Conservation (phyloP, 1,284 basidiomycete genomes). For the Malassezia dermatis region DNA sequence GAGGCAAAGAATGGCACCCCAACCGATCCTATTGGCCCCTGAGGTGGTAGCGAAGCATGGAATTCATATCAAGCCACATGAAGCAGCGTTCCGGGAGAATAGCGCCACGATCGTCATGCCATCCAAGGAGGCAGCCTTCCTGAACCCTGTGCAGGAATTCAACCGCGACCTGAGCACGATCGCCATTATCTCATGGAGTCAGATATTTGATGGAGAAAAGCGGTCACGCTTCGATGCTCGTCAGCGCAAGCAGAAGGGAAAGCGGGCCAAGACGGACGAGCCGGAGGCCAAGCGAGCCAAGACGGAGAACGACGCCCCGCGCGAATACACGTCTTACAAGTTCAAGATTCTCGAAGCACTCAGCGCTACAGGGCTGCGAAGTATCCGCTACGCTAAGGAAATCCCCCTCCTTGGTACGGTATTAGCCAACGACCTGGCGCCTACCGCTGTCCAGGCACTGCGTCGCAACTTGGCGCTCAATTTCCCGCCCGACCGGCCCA, state of each 20-base stretch:
- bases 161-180: slow-evolving; percentile 88
- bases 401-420: slow-evolving; percentile 83
- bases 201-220: slow-evolving; percentile 61
- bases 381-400: slow-evolving; percentile 95
- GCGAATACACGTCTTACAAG: slow-evolving; percentile 55
- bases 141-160: slow-evolving; percentile 97
- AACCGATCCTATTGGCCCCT: slow-evolving; percentile 32
- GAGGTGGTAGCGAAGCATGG: slow-evolving; percentile 27
- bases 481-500: slow-evolving; percentile 55
- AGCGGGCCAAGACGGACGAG: slow-evolving; percentile 8
- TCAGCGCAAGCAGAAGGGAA: slow-evolving; percentile 22
- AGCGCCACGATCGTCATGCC: slow-evolving; percentile 45
- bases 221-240: slow-evolving; percentile 55
- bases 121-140: slow-evolving; percentile 55
- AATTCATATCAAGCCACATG: slow-evolving; percentile 29
- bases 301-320: slow-evolving; percentile 11
- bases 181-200: slow-evolving; percentile 74
- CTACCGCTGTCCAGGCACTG: slow-evolving; percentile 75
- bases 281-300: slow-evolving; percentile 14
- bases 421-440: slow-evolving; percentile 84
- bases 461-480: slow-evolving; percentile 80
- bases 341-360: slow-evolving; percentile 86
- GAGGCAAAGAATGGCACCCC: slow-evolving; percentile 34
- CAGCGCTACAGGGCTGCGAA: slow-evolving; percentile 85
- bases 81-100: slow-evolving; percentile 42